These are phyloP conservation scores for Picea glauca DNA, from an alignment of 75 land plant genomes.

Conservation along the genomic window DNA sequence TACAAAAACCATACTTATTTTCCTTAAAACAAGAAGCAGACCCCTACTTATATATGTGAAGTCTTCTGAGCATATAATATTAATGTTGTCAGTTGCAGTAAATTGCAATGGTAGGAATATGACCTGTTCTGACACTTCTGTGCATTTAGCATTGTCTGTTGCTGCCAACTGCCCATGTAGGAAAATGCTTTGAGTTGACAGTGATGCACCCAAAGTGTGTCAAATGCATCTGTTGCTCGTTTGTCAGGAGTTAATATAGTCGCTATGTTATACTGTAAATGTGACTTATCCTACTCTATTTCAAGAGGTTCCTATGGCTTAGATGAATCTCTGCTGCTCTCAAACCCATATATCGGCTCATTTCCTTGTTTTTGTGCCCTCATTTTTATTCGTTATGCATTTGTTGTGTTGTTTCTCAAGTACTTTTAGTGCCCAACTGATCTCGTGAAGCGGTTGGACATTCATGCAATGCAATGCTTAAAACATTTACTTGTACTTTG, in stretches of 20 bases:
- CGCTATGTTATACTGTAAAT: background rate
- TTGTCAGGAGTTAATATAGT: background rate
- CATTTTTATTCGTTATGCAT: background rate
- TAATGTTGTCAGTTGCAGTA: background rate
- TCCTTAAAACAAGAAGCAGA: conserved; percentile 1
- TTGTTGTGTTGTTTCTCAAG: background rate
- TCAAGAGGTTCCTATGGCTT: background rate
- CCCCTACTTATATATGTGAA: background rate
- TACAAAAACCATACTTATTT: background rate
- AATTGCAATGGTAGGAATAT: background rate
- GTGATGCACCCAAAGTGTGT: background rate
- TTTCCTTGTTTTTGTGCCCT: background rate
- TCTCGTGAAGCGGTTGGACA: no score
- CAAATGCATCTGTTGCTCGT: background rate
- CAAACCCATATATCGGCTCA: background rate
- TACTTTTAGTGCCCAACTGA: no score
- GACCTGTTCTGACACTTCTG: background rate
- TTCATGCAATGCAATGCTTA: background rate
- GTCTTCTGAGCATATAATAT: background rate
- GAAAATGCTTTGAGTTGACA: background rate
- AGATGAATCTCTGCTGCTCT: background rate
- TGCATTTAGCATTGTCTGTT: background rate
- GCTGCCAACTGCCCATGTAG: background rate
- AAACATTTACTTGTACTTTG: no score
- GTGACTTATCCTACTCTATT: background rate